Base-by-base conservation (phyloP, 1,284 basidiomycete genomes). In the Malassezia cuniculi region DNA sequence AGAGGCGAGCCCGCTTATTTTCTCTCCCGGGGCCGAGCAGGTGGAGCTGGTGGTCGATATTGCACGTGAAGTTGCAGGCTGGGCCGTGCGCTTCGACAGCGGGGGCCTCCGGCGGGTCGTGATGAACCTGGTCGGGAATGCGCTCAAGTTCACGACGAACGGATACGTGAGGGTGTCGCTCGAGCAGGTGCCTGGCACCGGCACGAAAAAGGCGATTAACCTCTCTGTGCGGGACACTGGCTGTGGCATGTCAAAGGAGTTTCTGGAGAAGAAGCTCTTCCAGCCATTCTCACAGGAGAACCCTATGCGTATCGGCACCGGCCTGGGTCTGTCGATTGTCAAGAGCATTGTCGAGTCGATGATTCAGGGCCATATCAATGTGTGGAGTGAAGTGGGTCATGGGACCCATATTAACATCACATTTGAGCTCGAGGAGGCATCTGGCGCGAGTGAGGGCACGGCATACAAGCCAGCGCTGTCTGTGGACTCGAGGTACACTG, bases 321-420 rank as follows among this genome's bases (percentile, higher is more conserved):
- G 89, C 12, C 75, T 95, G 3, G 89, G 89, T n/a, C 77, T 94
- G 16, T 87, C 89, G 16, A 95, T 95, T 54, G 89, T 94, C 63
- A 86, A 85, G 72, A 86, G 81, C 55, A 87, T 87, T 42, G 78
- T 90, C 21, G 78, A 78, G 17, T 85, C 84, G 10, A 80, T 84
- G 26, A 81, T 80, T 41, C 78, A 93, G 41, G 77, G 80, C 34
- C 89, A 89, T 41, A 85, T 73, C 31, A 82, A 86, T 51, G 82
- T 87, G 6, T 78, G 79, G 76, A 85, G 82, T 52, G 78, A 83
- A 39, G 85, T 89, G 68, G 83, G 78, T 16, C 73, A 79, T 34
- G 87, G 87, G n/a, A 94, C 87, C 5, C 86, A 93, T 63, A 86
- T 94, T 67, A 81, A 81, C 51, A 78, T 93, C 29, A 78, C 78